Base-by-base conservation (phyloP, 148 eudicot species). In the Salicornia ramosissima region DNA sequence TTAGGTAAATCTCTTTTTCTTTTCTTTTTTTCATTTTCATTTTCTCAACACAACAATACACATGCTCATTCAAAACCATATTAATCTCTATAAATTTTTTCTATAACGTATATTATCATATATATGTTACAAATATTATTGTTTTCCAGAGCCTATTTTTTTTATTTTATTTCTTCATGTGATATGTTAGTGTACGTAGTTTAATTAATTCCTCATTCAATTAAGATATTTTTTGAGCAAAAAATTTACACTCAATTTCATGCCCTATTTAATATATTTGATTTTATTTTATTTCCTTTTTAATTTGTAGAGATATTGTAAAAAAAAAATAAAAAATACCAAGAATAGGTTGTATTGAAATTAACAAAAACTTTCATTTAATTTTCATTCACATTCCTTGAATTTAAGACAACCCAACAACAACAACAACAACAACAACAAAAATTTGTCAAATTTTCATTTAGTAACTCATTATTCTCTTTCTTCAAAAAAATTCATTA, bases 371-470 rank as follows among this genome's bases (percentile, higher is more conserved):
- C n/a, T n/a, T n/a, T n/a, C n/a, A n/a, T n/a, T n/a, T n/a, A n/a
- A n/a, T n/a, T n/a, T n/a, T n/a, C n/a, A n/a, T n/a, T n/a, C n/a
- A n/a, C n/a, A n/a, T n/a, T n/a, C n/a, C 56, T n/a, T 1, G 39
- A 57, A 65, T 74, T 74, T 56, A 67, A 65, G 65, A 56, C 71
- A 34, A 34, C 42, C 60, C 49, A 12, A 5, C 54, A 52, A 64
- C 62, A 63, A 43, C 50, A 12, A 47, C 33, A 28, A 46, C 34
- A 15, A 42, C 13, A 42, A 2, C 45, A 2, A 46, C 13, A 16
- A 46, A 46, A 46, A 46, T 46, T 10, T 10, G 13, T 19, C 16
- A 2, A 1, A 4, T 13, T 46, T n/a, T 6, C 26, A 22, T 13
- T 5, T 12, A 25, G 33, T 72, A 24, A 4, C 31, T 34, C 26